These are phyloP conservation scores for Ceratocystis variospora DNA, from an alignment of 2,329 filamentous ascomycete species.

Conservation along the genomic window DNA sequence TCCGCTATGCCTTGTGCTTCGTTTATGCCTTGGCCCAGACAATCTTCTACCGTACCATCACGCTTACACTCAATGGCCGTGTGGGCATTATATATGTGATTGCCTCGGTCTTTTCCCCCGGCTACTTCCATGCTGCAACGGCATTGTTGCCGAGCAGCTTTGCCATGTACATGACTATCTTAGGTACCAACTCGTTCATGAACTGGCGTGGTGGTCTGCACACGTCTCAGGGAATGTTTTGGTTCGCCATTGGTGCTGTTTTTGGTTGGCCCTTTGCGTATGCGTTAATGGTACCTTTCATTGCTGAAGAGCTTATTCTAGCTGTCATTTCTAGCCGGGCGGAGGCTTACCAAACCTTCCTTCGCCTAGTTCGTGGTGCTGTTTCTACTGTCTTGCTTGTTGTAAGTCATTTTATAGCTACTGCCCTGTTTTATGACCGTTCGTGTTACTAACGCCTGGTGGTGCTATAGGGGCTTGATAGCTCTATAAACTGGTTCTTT, in stretches of 20 bases:
- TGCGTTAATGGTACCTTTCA: constrained; percentile 65
- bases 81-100: constrained; percentile 77
- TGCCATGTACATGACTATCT: constrained; percentile 84
- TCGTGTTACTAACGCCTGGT: background rate
- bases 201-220: constrained; percentile 70
- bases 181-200: constrained; percentile 80
- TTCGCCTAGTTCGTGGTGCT: constrained; percentile 52
- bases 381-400: constrained; percentile 54
- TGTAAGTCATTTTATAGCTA: constrained; percentile 33
- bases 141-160: constrained; percentile 89
- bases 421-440: background rate
- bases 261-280: constrained; percentile 92
- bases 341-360: constrained; percentile 44
- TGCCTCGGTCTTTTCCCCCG: constrained; percentile 63
- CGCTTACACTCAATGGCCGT: constrained; percentile 61
- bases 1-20: constrained; percentile 62
- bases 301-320: constrained; percentile 60
- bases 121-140: constrained; percentile 83
- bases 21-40: constrained; percentile 72
- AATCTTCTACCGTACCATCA: constrained; percentile 64
- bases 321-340: constrained; percentile 40
- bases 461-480: constrained; percentile 47
- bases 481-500: constrained; percentile 65
- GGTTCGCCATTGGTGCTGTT: constrained; percentile 74
- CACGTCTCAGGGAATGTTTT: constrained; percentile 73